Conservation (phyloP, 768 basidiomycete genomes). For the Hemileccinum rubropunctum region DNA sequence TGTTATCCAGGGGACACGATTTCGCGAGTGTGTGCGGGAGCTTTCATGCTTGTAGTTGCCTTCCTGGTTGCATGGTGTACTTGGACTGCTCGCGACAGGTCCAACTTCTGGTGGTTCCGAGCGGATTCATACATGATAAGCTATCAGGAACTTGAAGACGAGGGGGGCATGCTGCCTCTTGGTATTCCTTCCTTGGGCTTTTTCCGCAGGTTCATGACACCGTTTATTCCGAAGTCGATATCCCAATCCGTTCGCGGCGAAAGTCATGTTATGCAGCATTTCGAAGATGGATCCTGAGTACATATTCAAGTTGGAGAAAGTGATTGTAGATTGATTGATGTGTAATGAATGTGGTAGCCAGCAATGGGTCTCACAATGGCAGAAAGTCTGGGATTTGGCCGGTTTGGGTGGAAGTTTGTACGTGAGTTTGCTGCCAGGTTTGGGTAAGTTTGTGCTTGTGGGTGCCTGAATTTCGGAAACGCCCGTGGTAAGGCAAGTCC, state of each 20-base stretch:
- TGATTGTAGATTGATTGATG: no score
- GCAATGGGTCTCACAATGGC: no score
- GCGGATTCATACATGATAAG: constrained; percentile 7
- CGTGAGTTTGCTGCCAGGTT: no score
- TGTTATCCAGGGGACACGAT: constrained; percentile 3
- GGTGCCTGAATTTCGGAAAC: no score
- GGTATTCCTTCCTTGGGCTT: not conserved
- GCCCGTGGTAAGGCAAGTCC: no score
- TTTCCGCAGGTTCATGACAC: not conserved
- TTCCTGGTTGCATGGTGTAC: constrained; percentile 45
- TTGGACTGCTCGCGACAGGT: constrained; percentile 23
- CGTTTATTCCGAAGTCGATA: not conserved
- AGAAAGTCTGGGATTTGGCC: no score
- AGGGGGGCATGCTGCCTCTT: constrained; percentile 6
- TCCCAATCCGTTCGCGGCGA: not conserved
- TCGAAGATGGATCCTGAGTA: no score
- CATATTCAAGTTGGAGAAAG: no score
- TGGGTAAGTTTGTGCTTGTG: no score
- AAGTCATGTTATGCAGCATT: not conserved
- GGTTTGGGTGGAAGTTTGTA: no score
- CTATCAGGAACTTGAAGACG: not conserved
- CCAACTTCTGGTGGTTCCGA: constrained; percentile 27
- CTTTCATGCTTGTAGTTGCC: constrained; percentile 26
- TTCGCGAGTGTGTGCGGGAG: constrained; percentile 29
- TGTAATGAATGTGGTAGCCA: no score